phyloP scores from a whole-genome alignment of 495 filamentous ascomycete species.

The Extremus antarcticus region DNA sequence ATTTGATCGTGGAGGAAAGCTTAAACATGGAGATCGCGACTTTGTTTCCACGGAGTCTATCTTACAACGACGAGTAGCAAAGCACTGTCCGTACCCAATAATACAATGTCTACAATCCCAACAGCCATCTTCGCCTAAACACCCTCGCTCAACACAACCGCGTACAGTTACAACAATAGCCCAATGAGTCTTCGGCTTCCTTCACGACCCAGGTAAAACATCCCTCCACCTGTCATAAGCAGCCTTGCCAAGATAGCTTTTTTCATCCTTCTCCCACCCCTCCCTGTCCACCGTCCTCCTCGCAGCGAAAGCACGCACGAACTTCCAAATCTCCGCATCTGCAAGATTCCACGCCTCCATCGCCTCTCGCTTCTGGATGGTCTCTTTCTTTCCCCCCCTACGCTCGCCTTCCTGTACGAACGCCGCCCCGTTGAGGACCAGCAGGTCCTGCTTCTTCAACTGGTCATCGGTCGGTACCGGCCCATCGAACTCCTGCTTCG shows the following conservation, averaged over 20 bases:
- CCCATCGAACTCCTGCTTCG: constrained; percentile 13
- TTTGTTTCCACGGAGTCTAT: too few species aligned
- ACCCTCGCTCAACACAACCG: background rate
- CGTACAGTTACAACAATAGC: background rate
- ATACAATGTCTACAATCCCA: too few species aligned
- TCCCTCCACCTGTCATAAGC: constrained; percentile 13
- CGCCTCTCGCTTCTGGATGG: constrained; percentile 41
- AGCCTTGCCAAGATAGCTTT: constrained; percentile 39
- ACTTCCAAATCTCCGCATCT: constrained; percentile 88
- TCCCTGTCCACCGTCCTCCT: constrained; percentile 47
- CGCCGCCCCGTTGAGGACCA: constrained; percentile 45
- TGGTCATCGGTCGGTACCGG: constrained; percentile 40
- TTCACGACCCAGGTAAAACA: background rate
- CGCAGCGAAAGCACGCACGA: constrained; percentile 63
- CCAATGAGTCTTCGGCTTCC: too few species aligned
- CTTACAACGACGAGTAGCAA: too few species aligned
- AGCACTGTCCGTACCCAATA: too few species aligned
- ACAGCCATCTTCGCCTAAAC: too few species aligned
- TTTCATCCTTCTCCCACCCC: constrained; percentile 64
- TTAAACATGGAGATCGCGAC: too few species aligned
- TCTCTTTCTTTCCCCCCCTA: constrained; percentile 30
- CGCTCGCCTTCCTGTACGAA: constrained; percentile 12
- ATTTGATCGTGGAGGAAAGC: too few species aligned
- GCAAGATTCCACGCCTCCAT: constrained; percentile 90
- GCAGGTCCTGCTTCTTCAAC: constrained; percentile 45